phyloP scores from a whole-genome alignment of 257 asterid species.

The Striga asiatica region DNA sequence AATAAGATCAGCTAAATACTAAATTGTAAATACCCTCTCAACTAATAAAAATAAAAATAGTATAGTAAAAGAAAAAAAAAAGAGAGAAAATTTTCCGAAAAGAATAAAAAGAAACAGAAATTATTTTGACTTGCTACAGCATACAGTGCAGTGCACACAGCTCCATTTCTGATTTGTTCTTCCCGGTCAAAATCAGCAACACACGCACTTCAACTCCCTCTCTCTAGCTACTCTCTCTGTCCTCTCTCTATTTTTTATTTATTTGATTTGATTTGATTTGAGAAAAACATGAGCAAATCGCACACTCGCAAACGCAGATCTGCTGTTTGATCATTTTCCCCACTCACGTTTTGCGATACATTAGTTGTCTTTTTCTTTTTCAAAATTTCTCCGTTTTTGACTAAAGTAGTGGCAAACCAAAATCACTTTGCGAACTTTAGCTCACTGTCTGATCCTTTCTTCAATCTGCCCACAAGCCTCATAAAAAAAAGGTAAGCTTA shows the following conservation, averaged over 20 bases:
- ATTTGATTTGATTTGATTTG: slow-evolving; percentile 12
- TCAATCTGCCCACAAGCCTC: slow-evolving; percentile 30
- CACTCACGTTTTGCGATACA: slow-evolving; percentile 15
- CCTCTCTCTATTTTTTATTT: background rate
- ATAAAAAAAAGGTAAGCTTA: slow-evolving; percentile 11
- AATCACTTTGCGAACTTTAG: slow-evolving; percentile 21
- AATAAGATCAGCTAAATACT: too few species aligned
- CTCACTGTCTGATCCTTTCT: slow-evolving; percentile 17
- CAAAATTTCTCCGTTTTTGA: background rate
- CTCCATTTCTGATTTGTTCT: background rate
- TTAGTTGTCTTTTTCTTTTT: background rate
- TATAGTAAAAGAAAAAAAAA: too few species aligned
- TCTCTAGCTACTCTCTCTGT: background rate
- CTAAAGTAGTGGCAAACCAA: slow-evolving; percentile 19
- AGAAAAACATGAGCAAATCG: slow-evolving; percentile 10
- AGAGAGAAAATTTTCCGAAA: too few species aligned
- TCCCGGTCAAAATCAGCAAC: background rate
- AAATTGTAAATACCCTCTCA: too few species aligned
- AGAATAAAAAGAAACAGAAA: too few species aligned
- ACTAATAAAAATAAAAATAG: too few species aligned
- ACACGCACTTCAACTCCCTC: background rate
- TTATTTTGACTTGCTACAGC: background rate
- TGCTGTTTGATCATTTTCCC: slow-evolving; percentile 30
- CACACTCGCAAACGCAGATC: slow-evolving; percentile 28
- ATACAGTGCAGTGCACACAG: too few species aligned